Evolutionary conservation across 2,329 filamentous ascomycete genomes (phyloP).

Genomic region (Penicillium sp.): DNA sequence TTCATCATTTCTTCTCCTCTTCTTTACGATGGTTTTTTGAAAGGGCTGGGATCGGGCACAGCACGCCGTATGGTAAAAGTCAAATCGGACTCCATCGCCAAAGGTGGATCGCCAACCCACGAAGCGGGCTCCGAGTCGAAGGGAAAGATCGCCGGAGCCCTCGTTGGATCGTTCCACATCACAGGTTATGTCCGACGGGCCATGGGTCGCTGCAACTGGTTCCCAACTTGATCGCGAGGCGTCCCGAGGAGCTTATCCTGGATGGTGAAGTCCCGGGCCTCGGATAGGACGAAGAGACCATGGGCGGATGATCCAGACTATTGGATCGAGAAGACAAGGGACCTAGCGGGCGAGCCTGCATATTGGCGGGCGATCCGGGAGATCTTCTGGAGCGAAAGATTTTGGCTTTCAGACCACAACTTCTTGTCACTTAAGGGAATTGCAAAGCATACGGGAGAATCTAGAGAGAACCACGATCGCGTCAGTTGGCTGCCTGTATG

Average conservation of each 20-base stretch:
- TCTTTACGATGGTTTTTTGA: neutral
- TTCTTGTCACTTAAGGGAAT: neutral
- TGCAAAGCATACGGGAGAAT: neutral
- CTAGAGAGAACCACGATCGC: neutral
- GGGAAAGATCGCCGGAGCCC: conserved; percentile 24
- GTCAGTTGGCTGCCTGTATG: neutral
- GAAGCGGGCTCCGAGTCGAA: conserved; percentile 7
- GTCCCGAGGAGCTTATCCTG: conserved; percentile 26
- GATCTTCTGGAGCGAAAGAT: neutral
- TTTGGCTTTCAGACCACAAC: neutral
- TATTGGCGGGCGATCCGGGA: neutral
- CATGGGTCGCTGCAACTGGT: conserved; percentile 19
- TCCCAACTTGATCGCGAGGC: conserved; percentile 18
- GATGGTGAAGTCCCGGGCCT: neutral
- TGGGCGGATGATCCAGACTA: neutral
- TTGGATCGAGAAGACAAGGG: neutral
- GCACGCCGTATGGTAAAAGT: neutral
- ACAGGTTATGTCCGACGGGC: conserved; percentile 26
- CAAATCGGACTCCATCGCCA: neutral
- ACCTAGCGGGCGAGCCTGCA: neutral
- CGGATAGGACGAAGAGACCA: neutral
- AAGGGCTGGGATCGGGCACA: neutral
- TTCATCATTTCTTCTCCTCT: neutral
- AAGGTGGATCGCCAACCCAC: conserved; percentile 5
- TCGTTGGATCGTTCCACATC: conserved; percentile 23